A percentile compares a stretch with the other conserved stretches of the same genome.
These are phyloP conservation scores for Linaria vulgaris DNA, from an alignment of 257 asterid genomes.

Conservation along the genomic window DNA sequence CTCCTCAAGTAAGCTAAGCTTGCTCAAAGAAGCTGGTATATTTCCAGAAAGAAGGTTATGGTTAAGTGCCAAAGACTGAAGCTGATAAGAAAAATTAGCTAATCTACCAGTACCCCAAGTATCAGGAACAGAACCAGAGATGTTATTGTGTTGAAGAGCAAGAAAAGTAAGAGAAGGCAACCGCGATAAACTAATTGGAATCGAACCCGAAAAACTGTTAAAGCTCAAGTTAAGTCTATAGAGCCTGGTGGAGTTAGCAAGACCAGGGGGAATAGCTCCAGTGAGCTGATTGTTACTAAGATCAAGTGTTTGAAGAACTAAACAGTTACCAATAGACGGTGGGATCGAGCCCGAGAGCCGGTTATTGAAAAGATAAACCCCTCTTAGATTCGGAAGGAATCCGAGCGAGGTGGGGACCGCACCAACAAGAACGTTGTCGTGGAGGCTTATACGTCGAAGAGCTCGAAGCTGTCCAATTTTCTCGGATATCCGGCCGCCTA, in stretches of 20 bases:
- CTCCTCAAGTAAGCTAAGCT: slow-evolving; percentile 47
- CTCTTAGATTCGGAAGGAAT: slow-evolving; percentile 67
- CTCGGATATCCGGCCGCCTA: slow-evolving; percentile 76
- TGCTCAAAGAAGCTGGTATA: slow-evolving; percentile 57
- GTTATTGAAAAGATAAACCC: slow-evolving; percentile 78
- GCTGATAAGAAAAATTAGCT: slow-evolving; percentile 38
- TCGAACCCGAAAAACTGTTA: slow-evolving; percentile 66
- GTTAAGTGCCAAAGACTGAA: slow-evolving; percentile 44
- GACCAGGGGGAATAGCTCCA: slow-evolving; percentile 52
- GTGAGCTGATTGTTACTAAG: slow-evolving; percentile 68
- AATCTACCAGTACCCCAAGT: slow-evolving; percentile 44
- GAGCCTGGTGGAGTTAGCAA: slow-evolving; percentile 60
- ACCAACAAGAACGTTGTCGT: slow-evolving; percentile 65
- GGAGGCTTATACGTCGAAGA: slow-evolving; percentile 82
- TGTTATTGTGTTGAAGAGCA: slow-evolving; percentile 68
- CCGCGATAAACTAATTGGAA: slow-evolving; percentile 48
- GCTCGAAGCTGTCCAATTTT: slow-evolving; percentile 65
- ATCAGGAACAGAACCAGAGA: slow-evolving; percentile 67
- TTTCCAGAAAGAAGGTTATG: slow-evolving; percentile 62
- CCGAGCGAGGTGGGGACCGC: slow-evolving; percentile 61
- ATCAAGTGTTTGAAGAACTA: slow-evolving; percentile 70
- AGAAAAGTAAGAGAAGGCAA: slow-evolving; percentile 67
- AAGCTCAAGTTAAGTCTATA: slow-evolving; percentile 74
- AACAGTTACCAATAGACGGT: slow-evolving; percentile 56
- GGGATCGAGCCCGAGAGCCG: slow-evolving; percentile 78